These are phyloP conservation scores for Solanum acaule DNA, from an alignment of 257 asterid genomes.

Conservation along the genomic window DNA sequence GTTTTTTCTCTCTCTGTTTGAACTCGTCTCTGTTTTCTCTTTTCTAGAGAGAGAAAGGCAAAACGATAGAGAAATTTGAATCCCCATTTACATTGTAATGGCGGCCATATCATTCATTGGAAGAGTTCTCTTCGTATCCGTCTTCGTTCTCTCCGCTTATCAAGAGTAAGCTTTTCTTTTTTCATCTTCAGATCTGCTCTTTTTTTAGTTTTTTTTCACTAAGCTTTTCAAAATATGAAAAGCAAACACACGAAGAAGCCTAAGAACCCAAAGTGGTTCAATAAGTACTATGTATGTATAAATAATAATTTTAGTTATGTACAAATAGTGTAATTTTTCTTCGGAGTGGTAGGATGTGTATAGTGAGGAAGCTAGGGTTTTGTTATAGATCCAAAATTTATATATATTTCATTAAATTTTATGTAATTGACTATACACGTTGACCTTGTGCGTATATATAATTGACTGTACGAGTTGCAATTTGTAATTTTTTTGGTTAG, in stretches of 20 bases:
- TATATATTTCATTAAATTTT: not conserved
- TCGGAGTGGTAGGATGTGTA: not conserved
- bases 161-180: constrained; percentile 56
- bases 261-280: not conserved
- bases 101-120: constrained; percentile 70
- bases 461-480: not conserved
- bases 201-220: not conserved
- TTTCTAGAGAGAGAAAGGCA: constrained; percentile 4
- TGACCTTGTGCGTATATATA: not conserved
- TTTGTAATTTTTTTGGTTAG: not conserved
- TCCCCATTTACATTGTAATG: constrained; percentile 27
- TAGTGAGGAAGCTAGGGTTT: not conserved
- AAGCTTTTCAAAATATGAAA: not conserved
- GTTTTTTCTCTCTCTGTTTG: constrained; percentile 10
- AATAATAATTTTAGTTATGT: not conserved
- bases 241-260: not conserved
- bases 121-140: constrained; percentile 78
- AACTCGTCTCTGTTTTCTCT: constrained; percentile 11
- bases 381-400: not conserved
- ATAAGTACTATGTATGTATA: no score
- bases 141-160: constrained; percentile 79
- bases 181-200: constrained; percentile 34
- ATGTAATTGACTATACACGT: not conserved
- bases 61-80: constrained; percentile 2
- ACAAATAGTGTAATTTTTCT: not conserved